Evolutionary conservation across 2,329 filamentous ascomycete genomes (phyloP), one percentile per base, ranked within the genome.

Genomic region (Coniochaeta prunicola): DNA sequence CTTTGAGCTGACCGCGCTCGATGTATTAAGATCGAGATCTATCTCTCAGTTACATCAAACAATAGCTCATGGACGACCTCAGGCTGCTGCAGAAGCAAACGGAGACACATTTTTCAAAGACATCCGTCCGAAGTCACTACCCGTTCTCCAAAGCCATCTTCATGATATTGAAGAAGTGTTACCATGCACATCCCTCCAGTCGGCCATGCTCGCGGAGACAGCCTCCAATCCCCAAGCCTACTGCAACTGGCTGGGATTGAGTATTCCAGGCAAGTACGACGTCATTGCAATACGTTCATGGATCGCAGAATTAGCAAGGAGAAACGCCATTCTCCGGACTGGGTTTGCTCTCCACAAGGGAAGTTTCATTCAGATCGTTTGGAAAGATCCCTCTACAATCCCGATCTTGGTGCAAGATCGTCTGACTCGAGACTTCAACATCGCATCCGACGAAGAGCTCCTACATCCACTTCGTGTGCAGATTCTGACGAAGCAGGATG

Each of bases 141-240:
- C 56, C 28, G 7, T 45, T 0, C 60, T 70, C 8, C 40, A 63
- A 9, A 61, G 66, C 2, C 58, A 70, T 2, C 62, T 77, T 10
- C 72, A 78, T 34, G 71, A 75, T 26, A 66, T 86, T n/a, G 68
- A 80, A 3, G 64, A 61, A 6, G 70, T 84, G 4, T 66, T 82
- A 19, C 80, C 80, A 4, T 94, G 90, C 69, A 92, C 87, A 4
- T 80, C 86, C 15, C 77, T 94, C 10, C 92, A 97, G 66, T 75
- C 81, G 19, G 86, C 90, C 1, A 96, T 96, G 91, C 77, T 96
- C 17, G 78, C 83, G 0, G 91, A 96, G 73, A 92, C 90, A 0
- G 71, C 78, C 2, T 77, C 75, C 19, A 77, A 86, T 60, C 63
- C 77, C 1, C 73, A 72, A 53, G 79, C 86, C 8, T 96, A 97